Base-by-base conservation (phyloP, 2,329 filamentous ascomycete species). In the Nannizzia gypsea region DNA sequence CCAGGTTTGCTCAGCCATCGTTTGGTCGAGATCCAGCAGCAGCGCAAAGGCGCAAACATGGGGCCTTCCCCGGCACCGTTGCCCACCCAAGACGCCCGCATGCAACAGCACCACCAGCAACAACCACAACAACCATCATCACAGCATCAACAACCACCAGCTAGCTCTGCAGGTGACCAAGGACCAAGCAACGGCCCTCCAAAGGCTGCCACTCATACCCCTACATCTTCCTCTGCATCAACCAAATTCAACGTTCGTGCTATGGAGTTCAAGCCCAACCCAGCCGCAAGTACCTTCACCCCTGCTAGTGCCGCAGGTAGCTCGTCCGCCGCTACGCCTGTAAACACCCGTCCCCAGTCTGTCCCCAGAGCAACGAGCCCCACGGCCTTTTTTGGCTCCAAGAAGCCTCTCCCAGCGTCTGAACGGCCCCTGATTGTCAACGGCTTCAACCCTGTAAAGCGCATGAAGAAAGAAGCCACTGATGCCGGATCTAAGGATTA, bases 211-310 rank as follows among this genome's bases (percentile, higher is more conserved):
- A 71, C 76, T 34, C 78, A 80, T 62, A 81, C 80, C 36, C 81
- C 82, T 8, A 76, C 75, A 0, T 82, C 82, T 4, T 78, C 82
- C 3, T 78, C 76, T 17, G 69, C 71, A 1, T 78, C 80, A 3
- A 79, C 76, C 5, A 78, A 80, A 61, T 81, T 86, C 71, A 85
- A 85, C 63, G 82, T 81, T 38, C 80, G 79, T 58, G 84, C 83
- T 0, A 75, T 80, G 69, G 90, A 96, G 68, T 97, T 96, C 74
- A 85, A 87, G 64, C 93, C 92, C 17, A 95, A 87, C 67, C 85
- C 89, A 3, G 87, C 87, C 63, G 90, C 91, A 0, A 81, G 83
- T 50, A 80, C 86, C 1, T 97, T 99, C 74, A 92, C 85, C 65
- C 92, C 88, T 76, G 78, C 80, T 17, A 74, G 72, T 50, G 71